These are phyloP conservation scores for Oryza officinalis DNA, from an alignment of 176 grass and related monocot species.

Conservation along the genomic window DNA sequence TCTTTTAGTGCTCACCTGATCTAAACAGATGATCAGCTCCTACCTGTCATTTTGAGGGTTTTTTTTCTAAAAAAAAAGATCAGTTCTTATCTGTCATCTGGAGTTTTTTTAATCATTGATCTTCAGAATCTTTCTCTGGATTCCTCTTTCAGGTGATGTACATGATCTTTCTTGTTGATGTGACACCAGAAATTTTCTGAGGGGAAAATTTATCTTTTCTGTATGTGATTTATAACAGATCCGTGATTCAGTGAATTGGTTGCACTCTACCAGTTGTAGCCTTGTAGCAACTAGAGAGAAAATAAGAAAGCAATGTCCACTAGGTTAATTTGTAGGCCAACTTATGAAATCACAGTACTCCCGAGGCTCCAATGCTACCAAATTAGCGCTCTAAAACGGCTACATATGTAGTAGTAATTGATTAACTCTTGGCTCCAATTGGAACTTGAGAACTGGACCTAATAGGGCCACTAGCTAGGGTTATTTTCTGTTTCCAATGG, in stretches of 20 bases:
- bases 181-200: background rate
- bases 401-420: background rate
- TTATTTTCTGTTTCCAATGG: background rate
- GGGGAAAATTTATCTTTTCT: background rate
- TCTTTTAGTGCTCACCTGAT: conserved; percentile 32
- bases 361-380: too few species aligned
- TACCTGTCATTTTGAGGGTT: background rate
- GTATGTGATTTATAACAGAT: background rate
- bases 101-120: background rate
- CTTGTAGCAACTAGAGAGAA: background rate
- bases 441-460: background rate
- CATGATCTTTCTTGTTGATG: conserved; percentile 2
- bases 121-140: background rate
- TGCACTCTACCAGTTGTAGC: background rate
- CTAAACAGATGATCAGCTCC: conserved; percentile 26
- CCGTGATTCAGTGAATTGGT: background rate
- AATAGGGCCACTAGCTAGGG: background rate
- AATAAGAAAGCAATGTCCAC: background rate
- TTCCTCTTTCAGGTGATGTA: conserved; percentile 10
- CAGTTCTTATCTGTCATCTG: background rate
- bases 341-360: background rate
- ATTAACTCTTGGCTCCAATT: conserved; percentile 6
- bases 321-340: background rate
- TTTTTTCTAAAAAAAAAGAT: background rate
- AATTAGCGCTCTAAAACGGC: background rate